Evolutionary conservation across 2,329 filamentous ascomycete species (phyloP).

Genomic region (Cladosporium sp.): DNA sequence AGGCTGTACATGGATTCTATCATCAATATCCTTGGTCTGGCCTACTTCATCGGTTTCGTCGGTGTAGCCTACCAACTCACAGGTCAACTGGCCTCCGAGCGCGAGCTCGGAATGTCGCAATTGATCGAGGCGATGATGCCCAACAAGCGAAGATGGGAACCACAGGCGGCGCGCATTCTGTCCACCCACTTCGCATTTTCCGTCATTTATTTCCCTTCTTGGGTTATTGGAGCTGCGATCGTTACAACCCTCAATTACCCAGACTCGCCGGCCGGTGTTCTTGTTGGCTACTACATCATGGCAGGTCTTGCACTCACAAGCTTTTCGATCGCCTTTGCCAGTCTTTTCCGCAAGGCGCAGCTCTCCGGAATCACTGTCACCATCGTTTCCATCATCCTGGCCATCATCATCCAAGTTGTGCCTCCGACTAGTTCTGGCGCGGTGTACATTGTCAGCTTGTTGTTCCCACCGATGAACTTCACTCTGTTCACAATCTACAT

Average conservation of each 20-base stretch:
- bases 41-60: constrained; percentile 72
- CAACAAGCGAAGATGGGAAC: constrained; percentile 65
- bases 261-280: constrained; percentile 37
- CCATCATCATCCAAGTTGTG: constrained; percentile 73
- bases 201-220: constrained; percentile 71
- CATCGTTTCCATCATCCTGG: constrained; percentile 66
- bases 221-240: constrained; percentile 70
- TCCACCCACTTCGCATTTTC: constrained; percentile 77
- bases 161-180: constrained; percentile 69
- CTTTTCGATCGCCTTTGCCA: constrained; percentile 72
- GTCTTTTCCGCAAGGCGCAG: constrained; percentile 82
- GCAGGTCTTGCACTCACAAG: constrained; percentile 72
- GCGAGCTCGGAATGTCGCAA: constrained; percentile 81
- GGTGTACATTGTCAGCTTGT: constrained; percentile 62
- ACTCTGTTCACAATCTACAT: constrained; percentile 75
- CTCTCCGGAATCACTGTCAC: constrained; percentile 76
- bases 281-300: constrained; percentile 61
- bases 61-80: constrained; percentile 82
- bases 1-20: constrained; percentile 65
- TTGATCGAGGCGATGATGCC: constrained; percentile 90
- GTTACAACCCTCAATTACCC: constrained; percentile 54
- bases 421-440: constrained; percentile 55
- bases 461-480: constrained; percentile 86
- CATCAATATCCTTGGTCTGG: constrained; percentile 69
- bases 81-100: constrained; percentile 76